A percentile compares a stretch with the other conserved stretches of the same genome.
Conservation (phyloP, 768 basidiomycete species). For the Rhodotorula graminis region DNA sequence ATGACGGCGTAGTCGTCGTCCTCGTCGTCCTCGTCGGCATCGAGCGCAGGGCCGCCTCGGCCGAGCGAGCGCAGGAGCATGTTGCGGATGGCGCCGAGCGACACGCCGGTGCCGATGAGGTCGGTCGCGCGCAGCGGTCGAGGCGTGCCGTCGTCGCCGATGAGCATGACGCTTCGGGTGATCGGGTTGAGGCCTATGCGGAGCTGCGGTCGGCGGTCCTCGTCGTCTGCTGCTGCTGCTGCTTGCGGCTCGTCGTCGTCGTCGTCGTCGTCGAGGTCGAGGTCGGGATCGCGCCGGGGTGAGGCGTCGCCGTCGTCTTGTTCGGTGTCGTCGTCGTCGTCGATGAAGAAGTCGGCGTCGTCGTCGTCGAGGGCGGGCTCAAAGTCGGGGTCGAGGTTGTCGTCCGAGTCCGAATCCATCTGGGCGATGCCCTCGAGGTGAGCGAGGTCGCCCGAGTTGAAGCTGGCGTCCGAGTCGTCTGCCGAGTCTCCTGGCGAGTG, state of each 20-base stretch:
- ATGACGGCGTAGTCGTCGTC: not conserved
- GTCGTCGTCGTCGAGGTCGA: conserved; percentile 10
- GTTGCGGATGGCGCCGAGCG: conserved; percentile 10
- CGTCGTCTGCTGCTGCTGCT: no score
- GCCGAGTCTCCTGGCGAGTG: not conserved
- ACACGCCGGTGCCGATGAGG: conserved; percentile 13
- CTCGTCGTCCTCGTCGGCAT: conserved; percentile 22
- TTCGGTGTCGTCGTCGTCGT: conserved; percentile 19
- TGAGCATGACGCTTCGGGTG: not conserved
- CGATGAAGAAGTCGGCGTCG: not conserved
- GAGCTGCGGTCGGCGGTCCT: not conserved
- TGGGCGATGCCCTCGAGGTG: not conserved
- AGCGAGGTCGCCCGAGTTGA: not conserved
- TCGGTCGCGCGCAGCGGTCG: conserved; percentile 4
- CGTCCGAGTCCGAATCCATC: conserved; percentile 3
- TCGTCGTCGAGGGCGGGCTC: not conserved
- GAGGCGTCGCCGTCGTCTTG: not conserved
- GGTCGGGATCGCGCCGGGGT: conserved; percentile 8
- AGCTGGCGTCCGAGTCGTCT: conserved; percentile 1
- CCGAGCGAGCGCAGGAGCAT: conserved; percentile 27
- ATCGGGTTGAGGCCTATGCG: conserved; percentile 17
- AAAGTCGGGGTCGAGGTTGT: conserved; percentile 15
- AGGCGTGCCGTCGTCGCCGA: conserved; percentile 4
- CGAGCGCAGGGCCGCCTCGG: not conserved
- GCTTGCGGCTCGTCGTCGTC: conserved; percentile 2